Conservation (phyloP, 2,329 filamentous ascomycete species). For the Fusarium compactum region DNA sequence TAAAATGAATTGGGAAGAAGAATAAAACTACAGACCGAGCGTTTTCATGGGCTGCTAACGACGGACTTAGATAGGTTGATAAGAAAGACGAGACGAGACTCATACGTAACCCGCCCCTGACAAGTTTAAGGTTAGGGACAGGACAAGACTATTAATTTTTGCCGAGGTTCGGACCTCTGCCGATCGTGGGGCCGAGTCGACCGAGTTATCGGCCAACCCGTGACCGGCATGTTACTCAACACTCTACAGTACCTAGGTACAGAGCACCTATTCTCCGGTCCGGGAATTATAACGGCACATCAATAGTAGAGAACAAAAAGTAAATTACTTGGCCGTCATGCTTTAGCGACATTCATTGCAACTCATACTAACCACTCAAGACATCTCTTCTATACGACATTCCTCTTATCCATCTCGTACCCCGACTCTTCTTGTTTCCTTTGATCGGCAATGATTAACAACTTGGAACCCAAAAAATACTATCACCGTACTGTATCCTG, state of each 20-base stretch:
- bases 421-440: slow-evolving; percentile 1
- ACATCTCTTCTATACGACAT: slow-evolving; percentile 7
- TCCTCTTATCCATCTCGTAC: background rate
- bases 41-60: slow-evolving; percentile 26
- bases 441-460: slow-evolving; percentile 6
- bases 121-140: slow-evolving; percentile 6
- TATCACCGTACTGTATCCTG: slow-evolving; percentile 27
- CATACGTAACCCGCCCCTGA: slow-evolving; percentile 34
- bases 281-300: slow-evolving; percentile 2
- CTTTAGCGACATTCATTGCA: slow-evolving; percentile 1
- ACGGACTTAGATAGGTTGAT: slow-evolving; percentile 1
- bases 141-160: slow-evolving; percentile 15
- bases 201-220: slow-evolving; percentile 27
- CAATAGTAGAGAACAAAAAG: background rate
- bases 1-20: background rate
- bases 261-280: slow-evolving; percentile 7
- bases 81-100: slow-evolving; percentile 16
- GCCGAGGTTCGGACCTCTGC: slow-evolving; percentile 39
- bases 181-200: slow-evolving; percentile 35
- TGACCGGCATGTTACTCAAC: slow-evolving; percentile 6
- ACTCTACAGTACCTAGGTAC: background rate
- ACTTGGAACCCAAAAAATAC: background rate
- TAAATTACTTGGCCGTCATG: background rate
- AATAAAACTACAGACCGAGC: slow-evolving; percentile 17
- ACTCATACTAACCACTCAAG: slow-evolving; percentile 16